Percentiles rank a stretch among this genome's conserved stretches.
phyloP scores from a whole-genome alignment of 352 stramenopile species.

The Pseudoperonospora humuli region DNA sequence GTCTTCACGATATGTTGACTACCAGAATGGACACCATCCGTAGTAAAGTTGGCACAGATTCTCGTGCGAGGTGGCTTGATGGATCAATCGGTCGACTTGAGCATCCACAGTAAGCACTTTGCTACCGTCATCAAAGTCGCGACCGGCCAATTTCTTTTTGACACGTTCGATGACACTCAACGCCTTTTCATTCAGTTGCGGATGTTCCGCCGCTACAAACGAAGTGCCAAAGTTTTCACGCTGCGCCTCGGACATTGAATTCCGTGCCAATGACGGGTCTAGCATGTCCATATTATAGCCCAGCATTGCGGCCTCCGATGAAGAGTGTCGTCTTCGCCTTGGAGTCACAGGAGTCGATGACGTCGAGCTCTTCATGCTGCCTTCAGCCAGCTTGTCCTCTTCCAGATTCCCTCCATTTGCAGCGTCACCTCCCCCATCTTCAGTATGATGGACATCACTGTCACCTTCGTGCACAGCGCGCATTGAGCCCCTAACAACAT shows the following conservation, averaged over 20 bases:
- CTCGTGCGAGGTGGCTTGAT: constrained; percentile 97
- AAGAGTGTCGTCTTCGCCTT: constrained; percentile 50
- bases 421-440: constrained; percentile 16
- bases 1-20: too few species aligned
- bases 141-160: constrained; percentile 98
- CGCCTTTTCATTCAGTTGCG: constrained; percentile 86
- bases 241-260: constrained; percentile 56
- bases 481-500: constrained; percentile 13
- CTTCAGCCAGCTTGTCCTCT: constrained; percentile 31
- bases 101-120: constrained; percentile 73
- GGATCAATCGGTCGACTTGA: constrained; percentile 98
- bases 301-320: constrained; percentile 53
- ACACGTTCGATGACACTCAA: constrained; percentile 95
- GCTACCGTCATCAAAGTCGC: constrained; percentile 92
- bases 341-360: constrained; percentile 34
- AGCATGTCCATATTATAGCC: constrained; percentile 51
- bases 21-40: constrained; percentile 95
- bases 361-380: constrained; percentile 55
- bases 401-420: constrained; percentile 12
- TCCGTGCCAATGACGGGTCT: constrained; percentile 42
- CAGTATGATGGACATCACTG: constrained; percentile 10
- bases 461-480: constrained; percentile 12
- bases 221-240: constrained; percentile 42
- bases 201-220: constrained; percentile 50
- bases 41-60: constrained; percentile 99